These are phyloP conservation scores for Hibiscus syriacus DNA, from an alignment of 345 rosid genomes.

Conservation along the genomic window DNA sequence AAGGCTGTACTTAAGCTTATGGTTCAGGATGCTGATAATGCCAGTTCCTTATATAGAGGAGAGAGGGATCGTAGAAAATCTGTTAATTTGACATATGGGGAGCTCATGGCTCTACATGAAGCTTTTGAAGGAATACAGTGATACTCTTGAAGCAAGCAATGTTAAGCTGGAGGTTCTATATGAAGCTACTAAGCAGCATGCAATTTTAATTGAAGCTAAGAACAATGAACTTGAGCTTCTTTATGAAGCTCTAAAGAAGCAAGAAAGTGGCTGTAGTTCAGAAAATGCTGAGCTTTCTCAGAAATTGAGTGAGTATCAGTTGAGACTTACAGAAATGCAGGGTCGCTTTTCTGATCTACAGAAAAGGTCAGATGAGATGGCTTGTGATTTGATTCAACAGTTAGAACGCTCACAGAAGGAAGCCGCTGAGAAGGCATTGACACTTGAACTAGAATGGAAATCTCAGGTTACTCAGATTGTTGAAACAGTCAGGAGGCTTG, in stretches of 20 bases:
- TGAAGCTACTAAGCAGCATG: conserved; percentile 54
- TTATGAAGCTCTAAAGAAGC: conserved; percentile 35
- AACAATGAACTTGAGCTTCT: conserved; percentile 41
- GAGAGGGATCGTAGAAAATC: conserved; percentile 34
- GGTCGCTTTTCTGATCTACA: conserved; percentile 46
- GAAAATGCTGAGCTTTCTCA: conserved; percentile 43
- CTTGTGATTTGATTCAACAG: conserved; percentile 33
- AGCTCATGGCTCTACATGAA: conserved; percentile 40
- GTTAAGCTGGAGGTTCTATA: conserved; percentile 53
- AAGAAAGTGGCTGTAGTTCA: conserved; percentile 32
- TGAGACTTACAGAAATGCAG: conserved; percentile 42
- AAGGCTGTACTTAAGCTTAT: conserved; percentile 49
- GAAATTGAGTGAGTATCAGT: conserved; percentile 33
- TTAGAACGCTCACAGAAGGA: conserved; percentile 49
- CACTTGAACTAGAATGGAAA: conserved; percentile 47
- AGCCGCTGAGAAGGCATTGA: conserved; percentile 39
- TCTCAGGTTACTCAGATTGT: conserved; percentile 32
- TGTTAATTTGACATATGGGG: conserved; percentile 28
- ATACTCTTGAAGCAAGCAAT: conserved; percentile 42
- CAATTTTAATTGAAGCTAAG: conserved; percentile 29
- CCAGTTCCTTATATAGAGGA: conserved; percentile 26
- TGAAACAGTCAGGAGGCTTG: conserved; percentile 58
- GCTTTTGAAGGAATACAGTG: conserved; percentile 38
- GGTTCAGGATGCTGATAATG: conserved; percentile 39
- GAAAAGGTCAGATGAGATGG: conserved; percentile 34